These are phyloP conservation scores for Nicotiana paniculata DNA, from an alignment of 257 asterid genomes.

Conservation along the genomic window DNA sequence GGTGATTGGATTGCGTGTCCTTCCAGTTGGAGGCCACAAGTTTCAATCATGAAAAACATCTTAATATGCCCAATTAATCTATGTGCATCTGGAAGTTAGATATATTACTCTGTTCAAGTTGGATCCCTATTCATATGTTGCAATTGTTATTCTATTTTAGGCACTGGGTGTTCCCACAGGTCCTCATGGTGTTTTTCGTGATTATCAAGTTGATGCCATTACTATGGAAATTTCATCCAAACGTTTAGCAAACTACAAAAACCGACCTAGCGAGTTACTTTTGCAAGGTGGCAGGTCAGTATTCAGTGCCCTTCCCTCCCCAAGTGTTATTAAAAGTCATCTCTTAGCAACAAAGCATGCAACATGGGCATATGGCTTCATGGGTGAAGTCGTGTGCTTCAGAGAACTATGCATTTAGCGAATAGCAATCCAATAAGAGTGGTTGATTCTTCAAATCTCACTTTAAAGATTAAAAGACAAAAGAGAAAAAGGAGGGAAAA, in stretches of 20 bases:
- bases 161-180: constrained; percentile 97
- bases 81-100: neutral
- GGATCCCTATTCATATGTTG: neutral
- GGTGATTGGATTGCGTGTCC: neutral
- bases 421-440: neutral
- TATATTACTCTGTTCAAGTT: neutral
- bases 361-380: neutral
- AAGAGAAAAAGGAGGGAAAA: neutral
- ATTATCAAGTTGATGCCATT: constrained; percentile 90
- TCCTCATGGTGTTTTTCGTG: constrained; percentile 96
- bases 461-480: neutral
- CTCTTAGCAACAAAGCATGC: neutral
- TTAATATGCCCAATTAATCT: neutral
- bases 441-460: neutral
- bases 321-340: neutral
- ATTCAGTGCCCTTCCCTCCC: neutral
- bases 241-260: constrained; percentile 41
- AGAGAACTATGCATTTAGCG: neutral
- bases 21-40: neutral
- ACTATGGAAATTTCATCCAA: constrained; percentile 76
- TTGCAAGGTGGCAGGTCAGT: constrained; percentile 73
- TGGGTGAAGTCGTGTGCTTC: neutral
- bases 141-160: constrained; percentile 26
- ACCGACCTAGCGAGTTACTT: constrained; percentile 43
- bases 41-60: neutral